Evolutionary conservation across 495 filamentous ascomycete species (phyloP).

Genomic region (Hyphodiscus hymeniophilus): DNA sequence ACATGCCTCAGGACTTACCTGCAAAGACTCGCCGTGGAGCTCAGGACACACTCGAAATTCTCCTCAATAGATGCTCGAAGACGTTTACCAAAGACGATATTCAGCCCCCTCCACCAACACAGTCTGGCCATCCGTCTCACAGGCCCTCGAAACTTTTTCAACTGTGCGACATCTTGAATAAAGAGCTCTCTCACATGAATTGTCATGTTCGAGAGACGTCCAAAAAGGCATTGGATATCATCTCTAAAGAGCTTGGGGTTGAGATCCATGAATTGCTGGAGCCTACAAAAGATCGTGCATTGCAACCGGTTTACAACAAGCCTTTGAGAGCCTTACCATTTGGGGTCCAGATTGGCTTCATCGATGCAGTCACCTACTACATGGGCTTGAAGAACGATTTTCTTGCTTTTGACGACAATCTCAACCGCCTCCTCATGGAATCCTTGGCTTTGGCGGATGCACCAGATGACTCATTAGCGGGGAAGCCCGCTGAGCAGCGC

Average conservation of each 20-base stretch:
- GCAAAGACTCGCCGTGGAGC: conserved; percentile 76
- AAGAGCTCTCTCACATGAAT: conserved; percentile 89
- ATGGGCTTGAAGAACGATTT: conserved; percentile 79
- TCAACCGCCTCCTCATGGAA: conserved; percentile 86
- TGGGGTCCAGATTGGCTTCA: conserved; percentile 89
- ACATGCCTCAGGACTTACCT: conserved; percentile 87
- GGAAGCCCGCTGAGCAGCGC: conserved; percentile 80
- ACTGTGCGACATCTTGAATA: conserved; percentile 74
- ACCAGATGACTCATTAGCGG: conserved; percentile 77
- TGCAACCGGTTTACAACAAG: conserved; percentile 87
- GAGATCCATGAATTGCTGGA: conserved; percentile 79
- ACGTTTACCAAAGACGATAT: conserved; percentile 66
- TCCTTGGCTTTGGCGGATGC: conserved; percentile 88
- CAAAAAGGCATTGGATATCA: conserved; percentile 68
- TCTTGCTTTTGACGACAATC: conserved; percentile 79
- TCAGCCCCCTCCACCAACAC: conserved; percentile 35
- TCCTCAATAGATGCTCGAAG: conserved; percentile 68
- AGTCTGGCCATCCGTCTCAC: conserved; percentile 26
- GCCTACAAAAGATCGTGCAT: conserved; percentile 77
- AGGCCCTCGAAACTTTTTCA: conserved; percentile 51
- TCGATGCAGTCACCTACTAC: conserved; percentile 93
- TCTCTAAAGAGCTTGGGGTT: conserved; percentile 65
- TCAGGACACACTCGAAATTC: conserved; percentile 68
- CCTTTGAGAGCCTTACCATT: conserved; percentile 88
- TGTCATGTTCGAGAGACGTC: conserved; percentile 82